phyloP scores from a whole-genome alignment of 495 filamentous ascomycete genomes.

The Neurospora tetraspora region DNA sequence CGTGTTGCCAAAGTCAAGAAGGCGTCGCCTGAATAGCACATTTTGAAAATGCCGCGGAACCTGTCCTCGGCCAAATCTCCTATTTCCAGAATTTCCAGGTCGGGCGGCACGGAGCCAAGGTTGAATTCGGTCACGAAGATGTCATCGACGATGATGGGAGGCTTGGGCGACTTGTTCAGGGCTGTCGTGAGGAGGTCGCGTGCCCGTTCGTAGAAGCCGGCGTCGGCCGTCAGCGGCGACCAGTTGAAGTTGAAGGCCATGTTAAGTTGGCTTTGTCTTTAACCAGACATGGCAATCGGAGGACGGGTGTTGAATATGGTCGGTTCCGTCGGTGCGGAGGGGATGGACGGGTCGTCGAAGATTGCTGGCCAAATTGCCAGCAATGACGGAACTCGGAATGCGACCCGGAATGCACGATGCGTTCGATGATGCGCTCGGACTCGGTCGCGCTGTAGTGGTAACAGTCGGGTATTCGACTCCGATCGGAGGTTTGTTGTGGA shows the following conservation, averaged over 20 bases:
- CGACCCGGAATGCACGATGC: background rate
- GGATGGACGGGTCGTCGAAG: background rate
- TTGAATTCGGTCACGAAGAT: slow-evolving; percentile 98
- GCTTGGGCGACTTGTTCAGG: slow-evolving; percentile 95
- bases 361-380: background rate
- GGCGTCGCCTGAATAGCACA: slow-evolving; percentile 93
- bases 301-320: background rate
- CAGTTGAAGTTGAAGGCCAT: slow-evolving; percentile 99
- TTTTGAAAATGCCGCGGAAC: slow-evolving; percentile 97
- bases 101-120: slow-evolving; percentile 81
- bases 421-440: background rate
- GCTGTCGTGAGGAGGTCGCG: slow-evolving; percentile 90
- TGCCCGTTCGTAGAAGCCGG: slow-evolving; percentile 78
- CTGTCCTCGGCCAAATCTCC: slow-evolving; percentile 94
- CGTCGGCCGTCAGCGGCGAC: slow-evolving; percentile 95
- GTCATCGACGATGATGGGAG: slow-evolving; percentile 98
- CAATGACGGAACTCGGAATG: background rate
- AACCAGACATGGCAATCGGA: slow-evolving; percentile 22
- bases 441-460: background rate
- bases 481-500: background rate
- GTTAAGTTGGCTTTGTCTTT: slow-evolving; percentile 31
- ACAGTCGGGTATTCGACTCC: background rate
- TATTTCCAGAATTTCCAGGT: slow-evolving; percentile 93
- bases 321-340: background rate
- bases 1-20: slow-evolving; percentile 88